Base-by-base conservation (phyloP, 1,284 basidiomycete species). In the Mycosarcoma maydis region DNA sequence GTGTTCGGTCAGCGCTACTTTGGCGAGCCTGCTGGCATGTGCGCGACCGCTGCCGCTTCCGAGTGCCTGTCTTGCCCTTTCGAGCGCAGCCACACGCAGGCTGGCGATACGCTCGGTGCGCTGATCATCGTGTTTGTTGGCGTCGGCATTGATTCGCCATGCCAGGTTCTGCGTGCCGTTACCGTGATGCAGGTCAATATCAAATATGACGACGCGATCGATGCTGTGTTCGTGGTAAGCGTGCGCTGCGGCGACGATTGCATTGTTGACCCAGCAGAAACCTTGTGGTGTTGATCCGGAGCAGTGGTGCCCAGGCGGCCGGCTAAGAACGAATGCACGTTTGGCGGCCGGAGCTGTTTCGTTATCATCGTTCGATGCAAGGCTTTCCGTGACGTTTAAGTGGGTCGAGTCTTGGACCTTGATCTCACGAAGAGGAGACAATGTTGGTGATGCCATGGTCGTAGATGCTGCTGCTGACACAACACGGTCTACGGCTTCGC, bases 71-170 rank as follows among this genome's bases (percentile, higher is more conserved):
- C 62, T 46, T 4, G 55, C 55, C 4, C 52, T 33, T 1, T 70
- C 66, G 6, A 70, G 45, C 4, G 67, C 67, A 22, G 57, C 51
- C 2, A 47, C 51, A 8, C 67, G 52, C 14, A 71, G 36, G 19
- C 51, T 46, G 3, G 64, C 53, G 11, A 76, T 56, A 4, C 58
- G 56, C n/a, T 76, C 74, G 16, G 58, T 48, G 13, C 78, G 66
- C 22, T 51, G 39, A 20, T 54, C 34, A 43, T 80, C 76, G 29
- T 52, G 47, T 37, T 64, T 45, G 32, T 56, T 89, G 0, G 91
- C 88, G 57, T 93, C 91, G 66, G 91, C 90, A 75, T 98, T 98
- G 64, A 97, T 90, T 43, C 91, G 88, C 92, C 93, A 96, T 0
- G 87, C 88, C 23, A 97, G 88, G 1, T 92, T 88, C 78, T 97